These are phyloP conservation scores for Aplosporella prunicola DNA, from an alignment of 2,329 filamentous ascomycete genomes.

Conservation along the genomic window DNA sequence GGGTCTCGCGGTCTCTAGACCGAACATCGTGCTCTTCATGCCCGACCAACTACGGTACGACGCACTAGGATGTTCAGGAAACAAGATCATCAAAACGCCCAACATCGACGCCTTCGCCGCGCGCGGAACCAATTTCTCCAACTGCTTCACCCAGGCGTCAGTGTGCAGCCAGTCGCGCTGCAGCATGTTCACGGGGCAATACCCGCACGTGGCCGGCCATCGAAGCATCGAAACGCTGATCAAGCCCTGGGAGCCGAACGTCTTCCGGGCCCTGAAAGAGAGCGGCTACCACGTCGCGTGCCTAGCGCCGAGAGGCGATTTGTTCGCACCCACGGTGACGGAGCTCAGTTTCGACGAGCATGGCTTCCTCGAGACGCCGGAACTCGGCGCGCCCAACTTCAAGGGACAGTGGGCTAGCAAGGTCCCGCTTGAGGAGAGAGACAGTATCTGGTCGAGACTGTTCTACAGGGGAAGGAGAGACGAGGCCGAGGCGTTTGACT, in stretches of 20 bases:
- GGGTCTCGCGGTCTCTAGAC: constrained; percentile 3
- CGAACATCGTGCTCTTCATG: constrained; percentile 39
- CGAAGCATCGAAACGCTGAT: constrained; percentile 39
- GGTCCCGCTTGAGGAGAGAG: constrained; percentile 15
- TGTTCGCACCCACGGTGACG: constrained; percentile 35
- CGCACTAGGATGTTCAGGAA: constrained; percentile 29
- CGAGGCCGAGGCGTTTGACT: constrained; percentile 31
- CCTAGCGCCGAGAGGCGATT: constrained; percentile 34
- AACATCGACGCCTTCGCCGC: constrained; percentile 32
- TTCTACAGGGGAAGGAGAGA: constrained; percentile 36
- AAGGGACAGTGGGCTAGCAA: background rate
- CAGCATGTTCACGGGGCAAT: constrained; percentile 39
- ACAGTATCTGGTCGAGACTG: constrained; percentile 31
- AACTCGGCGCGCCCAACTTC: constrained; percentile 19
- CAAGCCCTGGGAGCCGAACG: constrained; percentile 41
- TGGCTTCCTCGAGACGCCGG: constrained; percentile 34
- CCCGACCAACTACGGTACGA: constrained; percentile 41
- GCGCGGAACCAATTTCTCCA: constrained; percentile 34
- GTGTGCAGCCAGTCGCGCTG: constrained; percentile 40
- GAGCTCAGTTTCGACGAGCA: constrained; percentile 39
- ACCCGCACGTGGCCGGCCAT: constrained; percentile 39
- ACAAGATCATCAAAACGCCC: constrained; percentile 19
- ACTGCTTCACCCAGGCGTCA: constrained; percentile 38
- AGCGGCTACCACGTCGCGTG: constrained; percentile 40
- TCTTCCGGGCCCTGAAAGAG: constrained; percentile 37